Conservation (phyloP, 2,329 filamentous ascomycete species). For the Hymenotorrendiella dingleyae region DNA sequence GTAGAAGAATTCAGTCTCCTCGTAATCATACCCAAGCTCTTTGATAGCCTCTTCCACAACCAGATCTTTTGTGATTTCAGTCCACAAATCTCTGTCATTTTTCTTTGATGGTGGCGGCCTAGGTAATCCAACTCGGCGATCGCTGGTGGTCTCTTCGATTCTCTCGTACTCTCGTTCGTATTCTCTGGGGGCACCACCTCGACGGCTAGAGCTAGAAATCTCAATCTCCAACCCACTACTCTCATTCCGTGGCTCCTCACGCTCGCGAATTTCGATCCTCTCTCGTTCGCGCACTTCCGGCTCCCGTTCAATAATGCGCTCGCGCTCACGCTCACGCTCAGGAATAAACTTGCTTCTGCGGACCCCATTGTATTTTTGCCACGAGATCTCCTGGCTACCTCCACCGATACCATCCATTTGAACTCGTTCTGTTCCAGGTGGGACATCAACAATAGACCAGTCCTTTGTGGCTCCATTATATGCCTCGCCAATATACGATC, state of each 20-base stretch:
- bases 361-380: slow-evolving; percentile 74
- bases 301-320: slow-evolving; percentile 4
- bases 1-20: slow-evolving; percentile 84
- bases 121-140: slow-evolving; percentile 38
- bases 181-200: slow-evolving; percentile 9
- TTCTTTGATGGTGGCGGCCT: slow-evolving; percentile 22
- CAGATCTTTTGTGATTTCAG: slow-evolving; percentile 91
- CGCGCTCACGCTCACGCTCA: slow-evolving; percentile 46
- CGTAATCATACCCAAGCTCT: slow-evolving; percentile 75
- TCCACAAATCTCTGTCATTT: slow-evolving; percentile 76
- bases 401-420: slow-evolving; percentile 74
- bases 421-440: slow-evolving; percentile 76
- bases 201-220: slow-evolving; percentile 19
- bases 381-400: slow-evolving; percentile 69
- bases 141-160: slow-evolving; percentile 44
- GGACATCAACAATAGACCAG: slow-evolving; percentile 80
- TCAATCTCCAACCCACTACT: slow-evolving; percentile 26
- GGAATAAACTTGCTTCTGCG: slow-evolving; percentile 68
- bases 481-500: slow-evolving; percentile 66
- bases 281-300: slow-evolving; percentile 11
- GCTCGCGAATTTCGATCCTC: slow-evolving; percentile 20
- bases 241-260: slow-evolving; percentile 19
- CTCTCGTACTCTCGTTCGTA: slow-evolving; percentile 39
- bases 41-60: slow-evolving; percentile 84
- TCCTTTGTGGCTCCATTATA: slow-evolving; percentile 67